Base-by-base conservation (phyloP, 116 monocot species). In the Posidonia oceanica region DNA sequence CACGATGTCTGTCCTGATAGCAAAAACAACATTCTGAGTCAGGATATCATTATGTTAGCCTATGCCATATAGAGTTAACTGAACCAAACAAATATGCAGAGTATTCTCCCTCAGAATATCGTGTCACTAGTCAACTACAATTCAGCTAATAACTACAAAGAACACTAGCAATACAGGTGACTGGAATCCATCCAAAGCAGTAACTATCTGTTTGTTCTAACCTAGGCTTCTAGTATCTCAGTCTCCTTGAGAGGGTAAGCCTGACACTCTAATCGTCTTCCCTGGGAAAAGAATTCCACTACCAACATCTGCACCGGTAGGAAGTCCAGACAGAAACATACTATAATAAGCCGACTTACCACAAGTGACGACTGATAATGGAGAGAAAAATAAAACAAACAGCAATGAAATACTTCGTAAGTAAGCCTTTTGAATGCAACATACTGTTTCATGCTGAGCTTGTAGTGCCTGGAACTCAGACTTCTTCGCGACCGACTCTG, bases 401-500 rank as follows among this genome's bases (percentile, higher is more conserved):
- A 5, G 48, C 5, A 42, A 18, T 39, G 16, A 40, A 64, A 41
- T 17, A 41, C 38, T 63, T 11, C 14, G 12, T 36, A 63, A 63
- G 44, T 16, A 67, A 3, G 22, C 51, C 18, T 52, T 22, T 18
- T 2, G 29, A 69, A 69, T 21, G 15, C 36, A 55, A n/a, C 84
- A 78, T 78, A 93, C 93, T 7, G 89, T 84, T 69, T 93, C 93
- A 70, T 85, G 73, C 77, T 89, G 84, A 39, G 93, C 75, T 74
- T 84, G 84, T 15, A 87, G 20, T 14, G 84, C 87, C 75, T 83
- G 77, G 39, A 78, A 85, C 81, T 94, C 85, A 0, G 85, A 44
- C 64, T 87, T 87, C 83, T 87, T 87, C 16, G 80, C 67, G 0
- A 69, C 73, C 36, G 78, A 18, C 67, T 94, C 85, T 3, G 67